Evolutionary conservation across 148 eudicot species (phyloP), one percentile per base, ranked within the genome.

Genomic region (Fagopyrum esculentum): DNA sequence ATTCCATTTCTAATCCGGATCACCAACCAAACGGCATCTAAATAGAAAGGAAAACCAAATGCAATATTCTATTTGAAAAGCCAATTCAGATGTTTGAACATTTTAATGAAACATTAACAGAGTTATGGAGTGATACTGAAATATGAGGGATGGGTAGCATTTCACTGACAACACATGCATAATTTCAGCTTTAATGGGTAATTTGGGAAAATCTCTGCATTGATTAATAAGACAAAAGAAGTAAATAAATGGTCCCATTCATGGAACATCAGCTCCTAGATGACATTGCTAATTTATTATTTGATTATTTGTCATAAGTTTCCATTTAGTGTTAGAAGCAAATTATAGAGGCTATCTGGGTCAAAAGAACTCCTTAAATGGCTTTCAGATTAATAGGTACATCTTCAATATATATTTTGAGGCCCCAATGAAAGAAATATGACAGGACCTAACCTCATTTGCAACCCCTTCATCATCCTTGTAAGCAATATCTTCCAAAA

Each of bases 401-500:
- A 30, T 26, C 15, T 11, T 29, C 15, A 10, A 35, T 12, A 8
- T 49, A 12, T 49, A 49, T 2, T 35, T 35, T 35, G 40, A 35
- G 40, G 3, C 29, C 35, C 45, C 71, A 66, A 71, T 71, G 74
- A 71, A 22, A 71, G 55, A 71, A 1, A 35, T 35, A 35, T 35
- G 40, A 35, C 2, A 35, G 40, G 40, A 3, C 47, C 74, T 49
- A 71, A 71, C 74, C 74, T 71, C 74, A 46, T 71, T 71, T 19
- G 74, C 74, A 71, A 71, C 51, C 12, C 74, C 74, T 19, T 46
- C 74, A 71, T 71, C 91, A 56, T 91, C 97, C 85, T 81, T 87
- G 87, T 91, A 91, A 55, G 93, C 93, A 55, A 75, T 72, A 74
- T 87, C 87, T 71, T 86, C 91, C 80, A 91, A 71, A 73, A 91